phyloP scores from a whole-genome alignment of 208 protist genomes.

The Tetramitus jugosus region DNA sequence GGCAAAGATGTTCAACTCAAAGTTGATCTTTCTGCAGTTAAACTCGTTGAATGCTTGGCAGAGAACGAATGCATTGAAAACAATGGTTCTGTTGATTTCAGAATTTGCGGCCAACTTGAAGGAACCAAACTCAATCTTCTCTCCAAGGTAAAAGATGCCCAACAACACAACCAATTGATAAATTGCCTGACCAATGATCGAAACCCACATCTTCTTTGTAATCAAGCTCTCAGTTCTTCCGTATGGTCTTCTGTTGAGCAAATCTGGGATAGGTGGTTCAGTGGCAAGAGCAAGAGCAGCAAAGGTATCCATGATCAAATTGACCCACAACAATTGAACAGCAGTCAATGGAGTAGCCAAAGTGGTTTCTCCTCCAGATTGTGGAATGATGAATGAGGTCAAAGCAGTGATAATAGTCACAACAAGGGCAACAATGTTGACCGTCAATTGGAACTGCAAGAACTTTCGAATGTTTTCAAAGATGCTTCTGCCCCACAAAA shows the following conservation, averaged over 20 bases:
- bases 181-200: constrained; percentile 18
- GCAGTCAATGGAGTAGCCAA: constrained; percentile 60
- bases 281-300: constrained; percentile 77
- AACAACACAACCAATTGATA: constrained; percentile 34
- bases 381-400: not conserved
- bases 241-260: constrained; percentile 50
- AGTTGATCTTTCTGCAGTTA: constrained; percentile 69
- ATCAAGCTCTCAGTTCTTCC: constrained; percentile 30
- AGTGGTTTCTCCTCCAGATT: not conserved
- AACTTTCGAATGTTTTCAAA: constrained; percentile 96
- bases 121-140: not conserved
- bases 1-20: constrained; percentile 7
- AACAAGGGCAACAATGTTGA: constrained; percentile 30
- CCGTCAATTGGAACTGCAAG: constrained; percentile 87
- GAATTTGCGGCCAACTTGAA: not conserved
- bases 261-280: constrained; percentile 59
- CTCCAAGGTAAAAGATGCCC: not conserved
- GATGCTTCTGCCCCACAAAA: constrained; percentile 95
- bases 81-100: constrained; percentile 52
- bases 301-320: constrained; percentile 84
- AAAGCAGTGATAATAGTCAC: constrained; percentile 9
- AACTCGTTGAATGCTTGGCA: constrained; percentile 81
- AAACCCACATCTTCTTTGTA: constrained; percentile 17
- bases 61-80: constrained; percentile 90
- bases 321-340: constrained; percentile 96